Conservation (phyloP, 2,329 filamentous ascomycete genomes). For the Aspergillus sp. region DNA sequence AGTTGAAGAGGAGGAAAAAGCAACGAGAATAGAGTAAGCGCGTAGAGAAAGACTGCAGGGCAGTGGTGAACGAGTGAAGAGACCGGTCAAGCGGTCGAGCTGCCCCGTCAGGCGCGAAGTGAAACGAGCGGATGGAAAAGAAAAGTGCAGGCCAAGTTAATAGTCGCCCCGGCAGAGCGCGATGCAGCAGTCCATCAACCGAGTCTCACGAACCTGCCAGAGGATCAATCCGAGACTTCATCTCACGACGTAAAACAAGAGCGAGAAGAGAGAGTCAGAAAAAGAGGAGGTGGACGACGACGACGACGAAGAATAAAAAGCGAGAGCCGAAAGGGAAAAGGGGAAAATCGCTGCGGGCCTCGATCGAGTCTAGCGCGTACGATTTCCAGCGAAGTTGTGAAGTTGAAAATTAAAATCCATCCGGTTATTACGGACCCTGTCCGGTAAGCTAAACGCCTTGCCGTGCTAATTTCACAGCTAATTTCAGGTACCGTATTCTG, state of each 20-base stretch:
- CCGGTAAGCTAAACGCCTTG: background rate
- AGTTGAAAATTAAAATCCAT: background rate
- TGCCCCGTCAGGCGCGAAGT: conserved; percentile 12
- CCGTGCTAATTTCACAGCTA: background rate
- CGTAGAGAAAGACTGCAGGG: conserved; percentile 12
- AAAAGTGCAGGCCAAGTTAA: conserved; percentile 4
- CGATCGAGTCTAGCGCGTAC: conserved; percentile 13
- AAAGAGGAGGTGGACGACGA: conserved; percentile 15
- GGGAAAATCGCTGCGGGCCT: conserved; percentile 19
- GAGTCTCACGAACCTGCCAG: conserved; percentile 33
- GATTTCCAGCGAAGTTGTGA: background rate
- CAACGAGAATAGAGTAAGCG: conserved; percentile 7
- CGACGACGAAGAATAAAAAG: conserved; percentile 5
- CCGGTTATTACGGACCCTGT: background rate
- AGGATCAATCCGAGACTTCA: conserved; percentile 27
- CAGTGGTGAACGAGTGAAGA: conserved; percentile 20
- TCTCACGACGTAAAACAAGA: conserved; percentile 15
- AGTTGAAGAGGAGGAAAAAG: background rate
- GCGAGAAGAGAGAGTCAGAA: conserved; percentile 6
- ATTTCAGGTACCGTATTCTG: background rate
- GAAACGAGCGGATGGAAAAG: conserved; percentile 15
- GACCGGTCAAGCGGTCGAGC: conserved; percentile 11
- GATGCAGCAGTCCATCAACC: conserved; percentile 21
- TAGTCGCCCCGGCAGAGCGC: conserved; percentile 16
- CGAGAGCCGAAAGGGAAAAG: conserved; percentile 22